Percentiles rank a stretch among this genome's conserved stretches.
These are phyloP conservation scores for Myxozyma vanderwaltii DNA, from an alignment of 805 yeast genomes.

Conservation along the genomic window DNA sequence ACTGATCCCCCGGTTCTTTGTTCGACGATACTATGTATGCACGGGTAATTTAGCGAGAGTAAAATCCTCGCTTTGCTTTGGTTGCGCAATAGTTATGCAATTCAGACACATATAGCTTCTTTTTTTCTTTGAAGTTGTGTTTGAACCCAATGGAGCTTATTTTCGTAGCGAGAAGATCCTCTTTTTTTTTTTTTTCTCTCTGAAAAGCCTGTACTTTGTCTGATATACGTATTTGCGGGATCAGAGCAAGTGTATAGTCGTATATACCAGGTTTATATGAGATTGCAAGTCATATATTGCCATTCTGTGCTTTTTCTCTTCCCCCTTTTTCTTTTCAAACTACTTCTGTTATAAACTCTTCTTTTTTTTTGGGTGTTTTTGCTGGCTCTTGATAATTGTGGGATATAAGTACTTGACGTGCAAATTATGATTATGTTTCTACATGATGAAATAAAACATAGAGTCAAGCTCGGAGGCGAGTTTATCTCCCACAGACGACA, in stretches of 20 bases:
- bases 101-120: constrained; percentile 28
- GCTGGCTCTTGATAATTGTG: background rate
- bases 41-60: background rate
- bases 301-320: background rate
- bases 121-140: background rate
- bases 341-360: background rate
- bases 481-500: constrained; percentile 20
- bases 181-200: constrained; percentile 26
- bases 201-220: constrained; percentile 20
- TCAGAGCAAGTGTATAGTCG: constrained; percentile 34
- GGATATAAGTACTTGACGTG: background rate
- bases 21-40: constrained; percentile 19
- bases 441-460: constrained; percentile 41
- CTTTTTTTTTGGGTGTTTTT: background rate
- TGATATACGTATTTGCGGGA: constrained; percentile 16
- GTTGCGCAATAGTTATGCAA: constrained; percentile 41
- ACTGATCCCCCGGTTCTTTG: constrained; percentile 8
- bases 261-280: constrained; percentile 34
- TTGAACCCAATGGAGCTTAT: constrained; percentile 45
- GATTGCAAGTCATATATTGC: background rate
- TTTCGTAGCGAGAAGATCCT: constrained; percentile 35
- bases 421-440: background rate
- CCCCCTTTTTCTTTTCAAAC: background rate
- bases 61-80: background rate
- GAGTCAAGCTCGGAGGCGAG: constrained; percentile 44